phyloP scores from a whole-genome alignment of 805 yeast genomes.

The Candida anglica region DNA sequence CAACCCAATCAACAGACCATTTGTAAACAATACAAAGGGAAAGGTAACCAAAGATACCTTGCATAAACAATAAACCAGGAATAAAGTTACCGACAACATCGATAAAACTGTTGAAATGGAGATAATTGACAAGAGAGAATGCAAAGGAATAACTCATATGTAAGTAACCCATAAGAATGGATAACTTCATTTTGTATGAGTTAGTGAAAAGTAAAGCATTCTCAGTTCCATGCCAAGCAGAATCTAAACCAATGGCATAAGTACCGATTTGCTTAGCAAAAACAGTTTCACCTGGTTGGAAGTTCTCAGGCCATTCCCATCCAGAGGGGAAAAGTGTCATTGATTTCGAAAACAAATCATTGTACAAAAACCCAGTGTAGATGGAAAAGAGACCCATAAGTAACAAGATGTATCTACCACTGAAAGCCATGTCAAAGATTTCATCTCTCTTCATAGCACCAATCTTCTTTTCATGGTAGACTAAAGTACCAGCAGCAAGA shows the following conservation, averaged over 20 bases:
- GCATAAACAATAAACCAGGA: slow-evolving; percentile 94
- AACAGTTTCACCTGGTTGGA: slow-evolving; percentile 65
- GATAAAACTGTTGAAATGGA: slow-evolving; percentile 62
- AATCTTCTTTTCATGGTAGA: slow-evolving; percentile 69
- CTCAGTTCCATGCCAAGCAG: slow-evolving; percentile 97
- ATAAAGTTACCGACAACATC: slow-evolving; percentile 91
- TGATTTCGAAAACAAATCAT: slow-evolving; percentile 88
- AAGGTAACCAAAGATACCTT: slow-evolving; percentile 91
- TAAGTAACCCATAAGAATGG: slow-evolving; percentile 87
- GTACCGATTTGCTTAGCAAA: slow-evolving; percentile 64
- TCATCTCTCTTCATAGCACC: slow-evolving; percentile 77
- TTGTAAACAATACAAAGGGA: slow-evolving; percentile 84
- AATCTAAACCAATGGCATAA: slow-evolving; percentile 85
- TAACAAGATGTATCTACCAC: slow-evolving; percentile 86
- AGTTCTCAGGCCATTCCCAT: slow-evolving; percentile 87
- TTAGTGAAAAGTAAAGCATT: slow-evolving; percentile 86
- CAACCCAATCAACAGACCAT: slow-evolving; percentile 92
- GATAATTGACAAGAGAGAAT: slow-evolving; percentile 80
- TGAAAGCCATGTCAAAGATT: slow-evolving; percentile 92
- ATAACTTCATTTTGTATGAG: slow-evolving; percentile 95
- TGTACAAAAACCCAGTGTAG: slow-evolving; percentile 91
- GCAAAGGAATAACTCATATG: slow-evolving; percentile 91
- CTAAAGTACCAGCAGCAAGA: slow-evolving; percentile 66
- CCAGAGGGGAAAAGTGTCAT: slow-evolving; percentile 86
- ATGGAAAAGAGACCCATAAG: slow-evolving; percentile 94